Conservation (phyloP, 331 rosid species). For the Stylosanthes scabra region DNA sequence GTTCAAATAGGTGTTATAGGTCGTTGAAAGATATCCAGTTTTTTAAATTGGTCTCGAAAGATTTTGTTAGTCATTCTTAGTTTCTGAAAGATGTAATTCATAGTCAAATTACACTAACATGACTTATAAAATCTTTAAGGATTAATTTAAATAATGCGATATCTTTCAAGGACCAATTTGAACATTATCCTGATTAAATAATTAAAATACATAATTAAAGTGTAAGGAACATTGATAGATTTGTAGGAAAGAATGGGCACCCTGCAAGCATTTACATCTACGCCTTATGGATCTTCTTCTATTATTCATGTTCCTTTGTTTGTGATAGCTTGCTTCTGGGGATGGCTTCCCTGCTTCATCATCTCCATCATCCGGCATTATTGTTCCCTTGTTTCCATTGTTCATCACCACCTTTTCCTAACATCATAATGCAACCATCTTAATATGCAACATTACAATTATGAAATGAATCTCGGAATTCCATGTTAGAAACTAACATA, state of each 20-base stretch:
- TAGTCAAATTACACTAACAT: no score
- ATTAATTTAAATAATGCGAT: no score
- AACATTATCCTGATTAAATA: no score
- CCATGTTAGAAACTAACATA: slow-evolving; percentile 18
- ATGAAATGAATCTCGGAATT: not conserved
- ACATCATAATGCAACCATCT: not conserved
- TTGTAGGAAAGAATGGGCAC: not conserved
- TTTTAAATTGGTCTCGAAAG: no score
- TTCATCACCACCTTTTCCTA: slow-evolving; percentile 49
- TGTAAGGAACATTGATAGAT: not conserved
- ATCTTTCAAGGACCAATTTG: no score
- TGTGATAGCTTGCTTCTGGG: slow-evolving; percentile 30
- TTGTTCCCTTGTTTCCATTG: slow-evolving; percentile 15
- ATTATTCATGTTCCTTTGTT: slow-evolving; percentile 27
- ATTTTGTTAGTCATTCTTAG: no score
- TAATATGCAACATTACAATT: not conserved
- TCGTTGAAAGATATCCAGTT: no score
- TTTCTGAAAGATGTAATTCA: no score
- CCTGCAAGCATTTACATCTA: slow-evolving; percentile 49
- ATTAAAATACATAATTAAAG: not conserved
- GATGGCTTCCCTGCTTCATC: slow-evolving; percentile 34
- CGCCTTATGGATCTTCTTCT: slow-evolving; percentile 50
- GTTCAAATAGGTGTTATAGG: no score
- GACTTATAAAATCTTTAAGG: no score
- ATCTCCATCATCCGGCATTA: slow-evolving; percentile 41